Evolutionary conservation across 176 grass and related monocot species (phyloP).

Genomic region (Bonia amplexicaulis): DNA sequence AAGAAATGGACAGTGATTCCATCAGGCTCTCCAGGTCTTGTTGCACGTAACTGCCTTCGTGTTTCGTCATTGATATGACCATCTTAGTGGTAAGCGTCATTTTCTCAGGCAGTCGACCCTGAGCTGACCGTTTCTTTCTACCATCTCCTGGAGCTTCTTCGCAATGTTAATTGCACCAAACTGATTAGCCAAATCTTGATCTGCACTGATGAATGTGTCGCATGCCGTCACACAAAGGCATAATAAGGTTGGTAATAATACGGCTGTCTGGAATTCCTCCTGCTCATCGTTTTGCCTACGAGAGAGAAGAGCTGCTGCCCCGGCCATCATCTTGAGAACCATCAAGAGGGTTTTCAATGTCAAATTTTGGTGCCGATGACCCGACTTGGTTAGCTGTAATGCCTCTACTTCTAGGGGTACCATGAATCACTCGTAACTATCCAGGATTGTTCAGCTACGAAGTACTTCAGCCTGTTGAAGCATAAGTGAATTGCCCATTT

Average conservation of each 20-base stretch:
- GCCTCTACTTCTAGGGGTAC: too few species aligned
- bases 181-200: background rate
- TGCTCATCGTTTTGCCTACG: background rate
- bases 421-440: too few species aligned
- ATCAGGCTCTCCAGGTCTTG: background rate
- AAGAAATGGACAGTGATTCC: background rate
- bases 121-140: accelerated
- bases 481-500: too few species aligned
- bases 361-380: background rate
- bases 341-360: background rate
- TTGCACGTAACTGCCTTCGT: background rate
- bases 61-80: background rate
- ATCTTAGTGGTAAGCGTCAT: background rate
- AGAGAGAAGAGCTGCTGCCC: too few species aligned
- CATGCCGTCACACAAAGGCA: background rate
- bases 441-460: too few species aligned
- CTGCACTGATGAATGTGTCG: background rate
- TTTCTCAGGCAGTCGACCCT: accelerated
- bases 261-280: too few species aligned
- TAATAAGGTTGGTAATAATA: background rate
- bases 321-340: background rate
- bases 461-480: too few species aligned
- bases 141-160: background rate
- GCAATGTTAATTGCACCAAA: background rate
- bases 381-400: background rate